Evolutionary conservation across 345 rosid species (phyloP), one percentile per base, ranked within the genome.

Genomic region (Theobroma cacao): DNA sequence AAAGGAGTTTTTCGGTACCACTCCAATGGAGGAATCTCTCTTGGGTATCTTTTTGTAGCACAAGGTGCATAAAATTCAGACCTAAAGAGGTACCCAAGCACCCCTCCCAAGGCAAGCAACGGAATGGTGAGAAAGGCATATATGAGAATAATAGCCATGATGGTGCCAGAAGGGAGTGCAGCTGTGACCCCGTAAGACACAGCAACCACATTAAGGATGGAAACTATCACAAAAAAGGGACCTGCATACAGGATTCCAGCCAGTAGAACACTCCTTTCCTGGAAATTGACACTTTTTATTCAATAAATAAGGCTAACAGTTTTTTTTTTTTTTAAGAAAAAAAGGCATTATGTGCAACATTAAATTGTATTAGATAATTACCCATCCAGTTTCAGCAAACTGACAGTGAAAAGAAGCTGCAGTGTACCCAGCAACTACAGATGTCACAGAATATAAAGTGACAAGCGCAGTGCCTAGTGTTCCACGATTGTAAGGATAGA

Each of bases 141-240:
- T 36, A 91, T 74, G 75, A 91, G 84, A 53, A 91, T 78, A 79
- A 91, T 87, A 80, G 87, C 86, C 65, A 90, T 20, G 77, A 90
- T 82, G 78, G 97, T 91, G 84, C 98, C 89, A 68, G 90, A 89
- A 36, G 98, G 98, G 84, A 93, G 88, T 38, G 98, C 93, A 75
- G 90, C 85, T 2, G 94, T 95, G 77, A 91, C 88, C 22, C 95
- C 91, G 74, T 91, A 91, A 76, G 89, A 84, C 75, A 84, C 76
- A 71, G 98, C 90, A 77, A 91, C 82, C 48, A 83, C 86, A 79
- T 95, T 93, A 76, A 95, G 89, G 78, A 85, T 59, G 33, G 82
- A 89, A 36, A 81, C 62, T 40, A 86, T 81, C 62, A 81, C 83
- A 76, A 89, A 82, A 48, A 86, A 74, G 71, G 98, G 98, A 73